Conservation (phyloP, 768 basidiomycete species). For the Phallus indusiatus region DNA sequence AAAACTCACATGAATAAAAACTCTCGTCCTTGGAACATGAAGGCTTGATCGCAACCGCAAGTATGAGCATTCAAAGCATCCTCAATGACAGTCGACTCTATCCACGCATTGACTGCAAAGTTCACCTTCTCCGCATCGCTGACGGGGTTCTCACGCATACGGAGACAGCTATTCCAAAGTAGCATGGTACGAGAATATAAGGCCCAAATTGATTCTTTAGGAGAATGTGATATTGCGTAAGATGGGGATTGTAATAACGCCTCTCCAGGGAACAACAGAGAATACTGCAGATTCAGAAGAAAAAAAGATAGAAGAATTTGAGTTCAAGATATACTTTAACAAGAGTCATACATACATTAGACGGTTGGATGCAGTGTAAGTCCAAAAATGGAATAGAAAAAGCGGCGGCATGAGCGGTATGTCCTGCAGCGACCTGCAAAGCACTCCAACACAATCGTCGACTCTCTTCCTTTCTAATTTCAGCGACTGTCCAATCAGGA, state of each 20-base stretch:
- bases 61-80: constrained; percentile 56
- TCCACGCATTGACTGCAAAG: constrained; percentile 50
- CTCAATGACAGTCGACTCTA: constrained; percentile 59
- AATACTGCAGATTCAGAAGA: constrained; percentile 38
- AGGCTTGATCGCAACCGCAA: constrained; percentile 60
- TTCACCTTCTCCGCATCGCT: constrained; percentile 46
- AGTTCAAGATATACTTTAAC: background rate
- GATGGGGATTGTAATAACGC: constrained; percentile 32
- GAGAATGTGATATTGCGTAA: constrained; percentile 37
- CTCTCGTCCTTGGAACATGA: constrained; percentile 60
- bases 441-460: constrained; percentile 73
- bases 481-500: constrained; percentile 39
- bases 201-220: constrained; percentile 76
- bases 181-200: constrained; percentile 77
- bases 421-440: constrained; percentile 56
- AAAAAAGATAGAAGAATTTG: constrained; percentile 9
- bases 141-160: constrained; percentile 34
- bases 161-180: constrained; percentile 64
- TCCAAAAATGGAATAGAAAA: constrained; percentile 48
- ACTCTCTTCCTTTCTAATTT: constrained; percentile 59
- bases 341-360: constrained; percentile 41
- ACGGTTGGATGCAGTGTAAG: constrained; percentile 53
- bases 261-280: constrained; percentile 68
- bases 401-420: constrained; percentile 59
- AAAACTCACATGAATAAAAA: constrained; percentile 62